These are phyloP conservation scores for Cercophora samala DNA, from an alignment of 495 filamentous ascomycete genomes.

Conservation along the genomic window DNA sequence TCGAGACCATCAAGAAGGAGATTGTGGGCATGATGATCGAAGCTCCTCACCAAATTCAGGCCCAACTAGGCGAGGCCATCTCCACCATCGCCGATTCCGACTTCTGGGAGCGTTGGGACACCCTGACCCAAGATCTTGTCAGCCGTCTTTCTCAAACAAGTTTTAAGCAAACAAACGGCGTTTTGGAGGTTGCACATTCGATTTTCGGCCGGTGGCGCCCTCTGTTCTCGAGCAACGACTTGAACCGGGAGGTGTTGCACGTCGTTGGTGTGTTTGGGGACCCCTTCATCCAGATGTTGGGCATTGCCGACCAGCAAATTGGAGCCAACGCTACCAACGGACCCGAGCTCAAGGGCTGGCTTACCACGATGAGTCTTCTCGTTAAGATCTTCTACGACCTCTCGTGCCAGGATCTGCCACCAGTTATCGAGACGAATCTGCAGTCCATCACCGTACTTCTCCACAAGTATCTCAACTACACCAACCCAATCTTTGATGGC, in stretches of 20 bases:
- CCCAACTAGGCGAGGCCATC: slow-evolving; percentile 92
- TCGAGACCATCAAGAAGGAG: slow-evolving; percentile 84
- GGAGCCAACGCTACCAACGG: slow-evolving; percentile 71
- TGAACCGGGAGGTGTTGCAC: slow-evolving; percentile 93
- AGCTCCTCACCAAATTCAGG: slow-evolving; percentile 79
- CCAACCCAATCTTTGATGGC: slow-evolving; percentile 73
- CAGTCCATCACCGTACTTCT: slow-evolving; percentile 68
- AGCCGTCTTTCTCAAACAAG: slow-evolving; percentile 76
- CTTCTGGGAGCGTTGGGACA: slow-evolving; percentile 94
- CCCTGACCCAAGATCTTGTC: slow-evolving; percentile 82
- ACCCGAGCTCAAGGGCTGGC: slow-evolving; percentile 64
- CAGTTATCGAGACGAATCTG: slow-evolving; percentile 85
- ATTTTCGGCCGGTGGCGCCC: slow-evolving; percentile 97
- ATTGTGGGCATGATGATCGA: slow-evolving; percentile 95
- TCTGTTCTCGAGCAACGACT: slow-evolving; percentile 81
- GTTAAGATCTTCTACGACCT: slow-evolving; percentile 93
- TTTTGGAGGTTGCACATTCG: slow-evolving; percentile 94
- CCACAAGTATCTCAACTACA: slow-evolving; percentile 89
- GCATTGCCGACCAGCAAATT: slow-evolving; percentile 73
- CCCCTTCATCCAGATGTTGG: slow-evolving; percentile 76
- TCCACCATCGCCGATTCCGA: slow-evolving; percentile 97
- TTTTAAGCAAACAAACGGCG: slow-evolving; percentile 79
- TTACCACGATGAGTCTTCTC: slow-evolving; percentile 78
- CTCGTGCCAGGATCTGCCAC: slow-evolving; percentile 92
- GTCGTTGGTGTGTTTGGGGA: slow-evolving; percentile 77